Evolutionary conservation across 805 yeast genomes (phyloP), one percentile per base, ranked within the genome.

Genomic region (Candida boleticola): DNA sequence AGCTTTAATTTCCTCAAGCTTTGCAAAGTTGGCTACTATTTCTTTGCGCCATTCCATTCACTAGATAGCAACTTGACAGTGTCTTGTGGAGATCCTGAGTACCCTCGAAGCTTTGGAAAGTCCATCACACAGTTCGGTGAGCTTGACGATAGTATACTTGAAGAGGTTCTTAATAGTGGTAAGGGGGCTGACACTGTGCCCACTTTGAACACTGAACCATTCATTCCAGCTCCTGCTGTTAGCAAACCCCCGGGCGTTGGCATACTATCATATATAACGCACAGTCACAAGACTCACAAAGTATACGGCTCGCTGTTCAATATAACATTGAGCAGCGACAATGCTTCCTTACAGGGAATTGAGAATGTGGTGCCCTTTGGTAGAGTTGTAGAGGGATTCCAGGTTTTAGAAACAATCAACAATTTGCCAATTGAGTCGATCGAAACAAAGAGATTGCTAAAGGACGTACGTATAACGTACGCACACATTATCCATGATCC

Each of bases 401-500:
- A 65, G 0, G 56, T 71, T 0, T 53, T 82, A 36, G 71, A 74
- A n/a, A 54, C 51, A 25, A 64, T 82, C 32, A 79, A 74, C 47
- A 45, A 46, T 0, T 39, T 71, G 0, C 45, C 61, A 2, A 52
- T 67, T 2, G 83, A 78, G 49, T 60, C 58, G 2, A 40, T 53
- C 2, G 30, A 32, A 19, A 25, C 46, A 9, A 32, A 40, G 17
- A 26, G 51, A 3, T 36, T 43, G 9, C 17, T 39, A 5, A 23
- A 36, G 4, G 59, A 57, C 21, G 64, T 80, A 1, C 59, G 84
- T 36, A 77, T 82, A 5, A 63, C 76, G 32, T 77, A 74, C 40
- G 68, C 76, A 0, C 69, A 70, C 49, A 55, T 80, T 3, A 50
- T 82, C 6, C 69, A 76, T 33, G 83, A 81, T 53, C 85, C 85